Evolutionary conservation across 2,329 filamentous ascomycete species (phyloP).

Genomic region (Xylaria polymorpha): DNA sequence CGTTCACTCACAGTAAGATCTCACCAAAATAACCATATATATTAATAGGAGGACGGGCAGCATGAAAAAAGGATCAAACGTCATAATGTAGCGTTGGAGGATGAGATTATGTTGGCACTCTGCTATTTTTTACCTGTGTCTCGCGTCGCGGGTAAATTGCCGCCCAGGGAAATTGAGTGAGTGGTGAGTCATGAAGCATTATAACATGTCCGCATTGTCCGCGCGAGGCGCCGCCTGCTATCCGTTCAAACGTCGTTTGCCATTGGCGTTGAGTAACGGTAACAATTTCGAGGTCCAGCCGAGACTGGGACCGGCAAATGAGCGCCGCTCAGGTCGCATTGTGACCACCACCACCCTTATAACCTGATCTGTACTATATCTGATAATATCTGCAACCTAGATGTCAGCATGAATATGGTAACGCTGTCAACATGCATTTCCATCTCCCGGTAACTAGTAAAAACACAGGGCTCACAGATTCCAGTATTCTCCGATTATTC

Average conservation of each 20-base stretch:
- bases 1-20: background rate
- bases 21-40: background rate
- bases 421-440: background rate
- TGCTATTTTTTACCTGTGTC: background rate
- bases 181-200: constrained; percentile 23
- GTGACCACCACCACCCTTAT: background rate
- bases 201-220: constrained; percentile 2
- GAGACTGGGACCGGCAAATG: background rate
- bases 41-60: background rate
- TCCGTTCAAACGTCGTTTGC: background rate
- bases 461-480: background rate
- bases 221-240: background rate
- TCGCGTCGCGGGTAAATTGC: background rate
- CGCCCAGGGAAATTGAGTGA: background rate
- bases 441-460: background rate
- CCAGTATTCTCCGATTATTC: background rate
- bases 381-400: background rate
- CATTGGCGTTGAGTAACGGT: background rate
- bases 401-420: background rate
- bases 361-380: background rate
- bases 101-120: background rate
- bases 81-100: background rate
- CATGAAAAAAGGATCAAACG: background rate
- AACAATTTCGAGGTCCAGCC: background rate
- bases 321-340: background rate